phyloP scores from a whole-genome alignment of 1,139 yeast species.

The Lodderomyces pseudojiufengensis region DNA sequence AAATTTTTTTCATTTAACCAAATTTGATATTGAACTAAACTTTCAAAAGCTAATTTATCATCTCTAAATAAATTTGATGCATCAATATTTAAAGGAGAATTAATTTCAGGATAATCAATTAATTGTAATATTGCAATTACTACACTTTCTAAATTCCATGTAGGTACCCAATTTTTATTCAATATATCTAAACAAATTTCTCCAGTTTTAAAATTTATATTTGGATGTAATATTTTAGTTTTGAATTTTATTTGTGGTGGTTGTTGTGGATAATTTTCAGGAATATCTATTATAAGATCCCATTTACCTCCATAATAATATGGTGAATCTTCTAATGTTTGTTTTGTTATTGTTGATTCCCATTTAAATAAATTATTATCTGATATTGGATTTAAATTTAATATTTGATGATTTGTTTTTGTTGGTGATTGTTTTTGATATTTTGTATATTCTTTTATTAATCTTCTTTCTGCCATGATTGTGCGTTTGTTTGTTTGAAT shows the following conservation, averaged over 20 bases:
- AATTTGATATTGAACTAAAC: slow-evolving; percentile 61
- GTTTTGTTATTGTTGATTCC: slow-evolving; percentile 61
- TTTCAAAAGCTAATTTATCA: slow-evolving; percentile 54
- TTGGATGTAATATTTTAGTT: slow-evolving; percentile 68
- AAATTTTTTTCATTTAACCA: no score
- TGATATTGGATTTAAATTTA: slow-evolving; percentile 41
- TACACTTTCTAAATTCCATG: slow-evolving; percentile 75
- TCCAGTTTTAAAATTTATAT: slow-evolving; percentile 65
- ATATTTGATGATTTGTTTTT: slow-evolving; percentile 33
- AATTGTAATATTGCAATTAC: slow-evolving; percentile 68
- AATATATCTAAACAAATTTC: slow-evolving; percentile 84
- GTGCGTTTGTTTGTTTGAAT: neutral
- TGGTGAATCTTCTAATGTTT: slow-evolving; percentile 36
- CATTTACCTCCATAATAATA: slow-evolving; percentile 54
- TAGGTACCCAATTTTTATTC: slow-evolving; percentile 78
- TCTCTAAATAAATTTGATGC: slow-evolving; percentile 70
- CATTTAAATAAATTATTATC: slow-evolving; percentile 50
- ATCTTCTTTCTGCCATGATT: slow-evolving; percentile 29
- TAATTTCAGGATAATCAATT: slow-evolving; percentile 76
- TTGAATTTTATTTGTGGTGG: slow-evolving; percentile 65
- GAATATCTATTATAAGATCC: slow-evolving; percentile 50
- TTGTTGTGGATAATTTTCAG: slow-evolving; percentile 57
- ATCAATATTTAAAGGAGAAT: slow-evolving; percentile 81
- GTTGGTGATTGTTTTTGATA: slow-evolving; percentile 20
- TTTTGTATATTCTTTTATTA: slow-evolving; percentile 27